Conservation (phyloP, 805 yeast genomes). For the Metschnikowia reukaufii region DNA sequence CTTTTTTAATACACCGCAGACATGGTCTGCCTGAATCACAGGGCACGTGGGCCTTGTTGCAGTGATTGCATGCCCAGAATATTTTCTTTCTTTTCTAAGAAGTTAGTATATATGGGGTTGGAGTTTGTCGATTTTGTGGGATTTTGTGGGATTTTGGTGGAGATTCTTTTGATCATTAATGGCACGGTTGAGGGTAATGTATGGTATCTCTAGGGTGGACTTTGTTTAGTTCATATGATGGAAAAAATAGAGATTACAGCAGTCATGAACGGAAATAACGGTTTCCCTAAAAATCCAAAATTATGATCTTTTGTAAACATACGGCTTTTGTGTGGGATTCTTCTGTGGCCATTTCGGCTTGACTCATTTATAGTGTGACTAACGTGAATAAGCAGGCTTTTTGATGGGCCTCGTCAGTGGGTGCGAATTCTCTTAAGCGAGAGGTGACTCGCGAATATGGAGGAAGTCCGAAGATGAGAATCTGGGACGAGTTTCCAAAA, state of each 20-base stretch:
- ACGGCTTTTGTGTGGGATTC: constrained; percentile 7
- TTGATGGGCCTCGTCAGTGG: not conserved
- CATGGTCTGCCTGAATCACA: constrained; percentile 89
- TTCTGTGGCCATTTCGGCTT: constrained; percentile 9
- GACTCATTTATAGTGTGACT: constrained; percentile 1
- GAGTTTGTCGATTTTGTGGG: not conserved
- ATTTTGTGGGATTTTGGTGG: not conserved
- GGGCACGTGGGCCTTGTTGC: constrained; percentile 88
- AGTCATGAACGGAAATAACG: not conserved
- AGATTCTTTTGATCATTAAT: not conserved
- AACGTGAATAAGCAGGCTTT: not conserved
- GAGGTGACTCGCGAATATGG: not conserved
- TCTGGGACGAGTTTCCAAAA: not conserved
- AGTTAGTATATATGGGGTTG: constrained; percentile 7
- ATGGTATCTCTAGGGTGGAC: not conserved
- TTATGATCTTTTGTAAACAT: too few species aligned
- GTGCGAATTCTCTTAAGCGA: not conserved
- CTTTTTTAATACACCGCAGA: constrained; percentile 69
- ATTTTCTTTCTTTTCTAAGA: constrained; percentile 55
- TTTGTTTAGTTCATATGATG: not conserved
- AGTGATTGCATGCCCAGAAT: constrained; percentile 84
- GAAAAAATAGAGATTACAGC: not conserved
- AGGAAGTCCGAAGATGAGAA: not conserved
- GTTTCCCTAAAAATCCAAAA: too few species aligned
- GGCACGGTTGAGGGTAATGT: not conserved